phyloP scores from a whole-genome alignment of 2,329 filamentous ascomycete species.

The Apiospora malaysiana region DNA sequence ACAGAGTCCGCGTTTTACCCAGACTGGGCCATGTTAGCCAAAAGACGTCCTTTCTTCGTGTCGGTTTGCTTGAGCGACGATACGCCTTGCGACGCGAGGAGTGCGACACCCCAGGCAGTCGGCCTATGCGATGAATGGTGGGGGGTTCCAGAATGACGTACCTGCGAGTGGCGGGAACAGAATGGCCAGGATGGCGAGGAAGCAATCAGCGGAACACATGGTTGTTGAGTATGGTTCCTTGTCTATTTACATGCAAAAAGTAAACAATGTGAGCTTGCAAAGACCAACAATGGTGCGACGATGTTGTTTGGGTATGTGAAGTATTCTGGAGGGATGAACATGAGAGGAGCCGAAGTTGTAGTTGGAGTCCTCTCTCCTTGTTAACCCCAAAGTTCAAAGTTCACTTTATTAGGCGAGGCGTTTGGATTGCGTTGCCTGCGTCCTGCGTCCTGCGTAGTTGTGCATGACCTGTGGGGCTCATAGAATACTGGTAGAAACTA shows the following conservation, averaged over 20 bases:
- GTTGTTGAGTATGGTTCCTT: conserved; percentile 25
- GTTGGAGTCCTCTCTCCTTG: neutral
- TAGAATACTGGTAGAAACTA: neutral
- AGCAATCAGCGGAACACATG: conserved; percentile 67
- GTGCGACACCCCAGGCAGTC: conserved; percentile 7
- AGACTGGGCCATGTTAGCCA: conserved; percentile 63
- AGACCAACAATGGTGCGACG: neutral
- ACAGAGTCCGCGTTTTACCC: conserved; percentile 96
- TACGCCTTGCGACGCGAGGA: neutral
- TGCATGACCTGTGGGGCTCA: conserved; percentile 1
- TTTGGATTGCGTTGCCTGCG: conserved; percentile 10
- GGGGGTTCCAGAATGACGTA: conserved; percentile 46
- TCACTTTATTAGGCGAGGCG: neutral
- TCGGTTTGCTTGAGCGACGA: neutral
- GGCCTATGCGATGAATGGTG: conserved; percentile 23
- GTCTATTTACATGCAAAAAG: neutral
- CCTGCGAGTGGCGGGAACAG: conserved; percentile 70
- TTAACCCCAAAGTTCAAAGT: neutral
- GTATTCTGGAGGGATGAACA: neutral
- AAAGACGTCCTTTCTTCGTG: neutral
- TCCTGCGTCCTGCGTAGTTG: no score
- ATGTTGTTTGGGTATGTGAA: neutral
- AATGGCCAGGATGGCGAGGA: conserved; percentile 68
- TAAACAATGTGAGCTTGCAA: conserved; percentile 1
- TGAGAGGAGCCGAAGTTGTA: neutral